Evolutionary conservation across 805 yeast genomes (phyloP).

Genomic region (Lachancea quebecensis): DNA sequence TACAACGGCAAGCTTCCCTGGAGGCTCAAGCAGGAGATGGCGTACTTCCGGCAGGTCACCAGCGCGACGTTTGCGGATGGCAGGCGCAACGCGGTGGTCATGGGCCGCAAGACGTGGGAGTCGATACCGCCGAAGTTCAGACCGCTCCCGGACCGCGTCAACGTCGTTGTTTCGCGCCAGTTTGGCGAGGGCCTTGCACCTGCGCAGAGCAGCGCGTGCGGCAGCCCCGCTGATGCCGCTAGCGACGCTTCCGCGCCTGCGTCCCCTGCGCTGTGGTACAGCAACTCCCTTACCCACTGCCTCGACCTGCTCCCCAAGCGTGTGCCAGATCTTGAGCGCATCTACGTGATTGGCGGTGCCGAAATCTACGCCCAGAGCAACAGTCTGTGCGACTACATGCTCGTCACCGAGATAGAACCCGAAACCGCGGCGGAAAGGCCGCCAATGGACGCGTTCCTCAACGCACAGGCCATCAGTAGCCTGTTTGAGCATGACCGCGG

Average conservation of each 20-base stretch:
- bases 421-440: slow-evolving; percentile 28
- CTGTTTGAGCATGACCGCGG: slow-evolving; percentile 11
- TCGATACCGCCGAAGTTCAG: slow-evolving; percentile 80
- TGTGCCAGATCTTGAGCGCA: slow-evolving; percentile 39
- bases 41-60: slow-evolving; percentile 74
- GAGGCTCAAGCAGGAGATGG: slow-evolving; percentile 78
- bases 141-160: slow-evolving; percentile 70
- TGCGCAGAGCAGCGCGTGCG: no score
- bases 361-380: slow-evolving; percentile 63
- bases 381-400: slow-evolving; percentile 44
- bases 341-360: slow-evolving; percentile 90
- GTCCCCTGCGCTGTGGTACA: slow-evolving; percentile 24
- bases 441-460: slow-evolving; percentile 68
- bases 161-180: slow-evolving; percentile 64
- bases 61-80: slow-evolving; percentile 32
- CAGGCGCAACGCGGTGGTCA: slow-evolving; percentile 67
- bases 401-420: slow-evolving; percentile 62
- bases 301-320: slow-evolving; percentile 25
- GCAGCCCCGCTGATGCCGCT: no score
- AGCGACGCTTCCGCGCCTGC: slow-evolving; percentile 4
- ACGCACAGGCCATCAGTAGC: slow-evolving; percentile 22
- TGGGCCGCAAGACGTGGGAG: slow-evolving; percentile 97
- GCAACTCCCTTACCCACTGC: slow-evolving; percentile 41
- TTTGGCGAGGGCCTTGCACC: slow-evolving; percentile 8
- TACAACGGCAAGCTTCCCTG: slow-evolving; percentile 78